These are phyloP conservation scores for Exophiala phaeomuriformis DNA, from an alignment of 2,329 filamentous ascomycete species.

Conservation along the genomic window DNA sequence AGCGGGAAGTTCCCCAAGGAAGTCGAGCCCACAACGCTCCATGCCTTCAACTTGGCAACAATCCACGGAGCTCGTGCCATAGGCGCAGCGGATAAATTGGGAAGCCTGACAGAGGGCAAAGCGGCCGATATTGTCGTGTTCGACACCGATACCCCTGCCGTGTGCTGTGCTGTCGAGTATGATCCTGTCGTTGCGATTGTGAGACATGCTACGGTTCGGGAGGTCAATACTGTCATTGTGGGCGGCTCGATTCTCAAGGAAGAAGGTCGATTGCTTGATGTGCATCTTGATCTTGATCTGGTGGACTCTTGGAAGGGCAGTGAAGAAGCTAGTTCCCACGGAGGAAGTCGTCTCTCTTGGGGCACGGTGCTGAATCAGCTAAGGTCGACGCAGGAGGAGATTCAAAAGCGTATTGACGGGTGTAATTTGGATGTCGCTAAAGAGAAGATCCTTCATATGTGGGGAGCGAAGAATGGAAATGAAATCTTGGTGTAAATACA, in stretches of 20 bases:
- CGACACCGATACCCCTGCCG: conserved; percentile 36
- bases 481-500: no score
- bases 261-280: conserved; percentile 19
- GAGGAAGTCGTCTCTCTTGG: no score
- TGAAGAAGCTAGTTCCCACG: background rate
- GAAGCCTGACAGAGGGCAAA: conserved; percentile 42
- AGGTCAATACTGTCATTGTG: conserved; percentile 41
- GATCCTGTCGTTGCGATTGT: conserved; percentile 41
- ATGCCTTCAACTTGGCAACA: conserved; percentile 46
- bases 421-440: no score
- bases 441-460: no score
- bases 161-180: conserved; percentile 38
- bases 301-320: background rate
- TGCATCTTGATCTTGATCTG: background rate
- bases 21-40: conserved; percentile 33
- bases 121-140: conserved; percentile 46
- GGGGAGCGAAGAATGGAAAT: no score
- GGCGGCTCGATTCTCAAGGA: conserved; percentile 39
- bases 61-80: conserved; percentile 42
- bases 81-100: conserved; percentile 38
- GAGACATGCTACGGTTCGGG: conserved; percentile 36
- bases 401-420: no score
- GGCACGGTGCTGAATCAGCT: no score
- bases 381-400: no score
- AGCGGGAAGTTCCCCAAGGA: conserved; percentile 24